phyloP scores from a whole-genome alignment of 1,284 basidiomycete genomes.

The Cryptococcus neoformans region DNA sequence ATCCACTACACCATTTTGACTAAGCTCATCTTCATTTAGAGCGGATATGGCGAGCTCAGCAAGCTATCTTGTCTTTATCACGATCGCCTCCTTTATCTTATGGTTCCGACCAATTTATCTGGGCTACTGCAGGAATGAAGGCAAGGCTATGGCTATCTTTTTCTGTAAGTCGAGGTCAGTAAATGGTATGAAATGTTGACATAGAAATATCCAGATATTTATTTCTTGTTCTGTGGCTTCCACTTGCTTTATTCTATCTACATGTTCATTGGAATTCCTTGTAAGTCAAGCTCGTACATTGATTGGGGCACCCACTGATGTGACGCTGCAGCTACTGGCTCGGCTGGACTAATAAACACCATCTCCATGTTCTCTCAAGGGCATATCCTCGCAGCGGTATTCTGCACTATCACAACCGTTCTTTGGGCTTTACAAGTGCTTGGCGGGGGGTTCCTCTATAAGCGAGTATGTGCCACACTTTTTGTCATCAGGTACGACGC shows the following conservation, averaged over 20 bases:
- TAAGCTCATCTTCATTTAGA: constrained; percentile 9
- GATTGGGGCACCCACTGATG: constrained; percentile 21
- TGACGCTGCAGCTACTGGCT: constrained; percentile 65
- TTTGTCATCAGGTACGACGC: neutral
- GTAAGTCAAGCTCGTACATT: constrained; percentile 23
- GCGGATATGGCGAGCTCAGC: constrained; percentile 34
- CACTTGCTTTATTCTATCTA: constrained; percentile 84
- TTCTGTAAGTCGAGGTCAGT: constrained; percentile 52
- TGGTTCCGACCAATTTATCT: constrained; percentile 98
- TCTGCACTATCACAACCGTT: constrained; percentile 73
- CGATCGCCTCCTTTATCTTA: constrained; percentile 74
- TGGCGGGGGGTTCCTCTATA: constrained; percentile 47
- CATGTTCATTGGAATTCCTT: constrained; percentile 82
- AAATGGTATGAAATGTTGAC: too few relatives aligned
- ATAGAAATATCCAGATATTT: constrained; percentile 62
- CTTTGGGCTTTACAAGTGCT: constrained; percentile 80
- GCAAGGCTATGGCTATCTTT: constrained; percentile 48
- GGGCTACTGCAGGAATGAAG: constrained; percentile 85
- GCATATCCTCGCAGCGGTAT: constrained; percentile 66
- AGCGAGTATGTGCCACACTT: constrained; percentile 12
- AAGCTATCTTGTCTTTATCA: constrained; percentile 74
- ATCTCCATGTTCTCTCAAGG: constrained; percentile 65
- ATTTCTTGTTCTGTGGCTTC: constrained; percentile 92
- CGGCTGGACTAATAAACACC: constrained; percentile 91
- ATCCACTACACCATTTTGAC: constrained; percentile 11